Conservation (phyloP, 2,329 filamentous ascomycete genomes). For the Penicillium digitatum region DNA sequence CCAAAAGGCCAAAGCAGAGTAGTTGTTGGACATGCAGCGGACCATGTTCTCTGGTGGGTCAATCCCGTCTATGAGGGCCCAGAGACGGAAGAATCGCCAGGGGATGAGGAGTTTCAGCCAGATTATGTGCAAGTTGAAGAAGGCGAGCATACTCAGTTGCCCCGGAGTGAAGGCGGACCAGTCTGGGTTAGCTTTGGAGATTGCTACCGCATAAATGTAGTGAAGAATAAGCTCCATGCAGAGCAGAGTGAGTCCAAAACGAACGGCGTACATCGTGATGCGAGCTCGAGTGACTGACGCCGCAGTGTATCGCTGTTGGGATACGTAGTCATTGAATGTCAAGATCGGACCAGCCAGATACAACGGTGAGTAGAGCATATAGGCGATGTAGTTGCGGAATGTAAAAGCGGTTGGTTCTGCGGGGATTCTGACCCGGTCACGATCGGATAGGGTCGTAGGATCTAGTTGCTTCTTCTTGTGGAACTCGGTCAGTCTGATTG, state of each 20-base stretch:
- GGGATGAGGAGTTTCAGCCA: constrained; percentile 96
- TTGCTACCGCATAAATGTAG: constrained; percentile 89
- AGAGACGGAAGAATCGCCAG: constrained; percentile 98
- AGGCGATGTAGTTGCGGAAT: constrained; percentile 85
- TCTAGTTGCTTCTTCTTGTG: constrained; percentile 98
- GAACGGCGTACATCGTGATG: constrained; percentile 75
- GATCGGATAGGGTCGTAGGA: constrained; percentile 78
- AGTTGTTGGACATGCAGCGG: constrained; percentile 93
- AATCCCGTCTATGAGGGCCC: constrained; percentile 83
- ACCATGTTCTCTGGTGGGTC: constrained; percentile 98
- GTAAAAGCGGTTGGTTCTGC: constrained; percentile 66
- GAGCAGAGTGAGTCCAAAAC: constrained; percentile 74
- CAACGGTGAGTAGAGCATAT: constrained; percentile 84
- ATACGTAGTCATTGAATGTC: constrained; percentile 97
- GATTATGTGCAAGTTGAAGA: constrained; percentile 94
- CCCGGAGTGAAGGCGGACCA: constrained; percentile 83
- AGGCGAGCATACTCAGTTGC: constrained; percentile 85
- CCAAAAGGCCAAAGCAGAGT: constrained; percentile 88
- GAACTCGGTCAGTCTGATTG: constrained; percentile 26
- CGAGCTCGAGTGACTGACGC: constrained; percentile 66
- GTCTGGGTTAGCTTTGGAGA: constrained; percentile 71
- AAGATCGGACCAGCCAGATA: constrained; percentile 91
- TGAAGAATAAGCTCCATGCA: constrained; percentile 90
- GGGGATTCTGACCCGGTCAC: constrained; percentile 75
- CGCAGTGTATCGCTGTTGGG: constrained; percentile 71